Percentiles rank a stretch among this genome's conserved stretches.
These are phyloP conservation scores for Tetragonia tetragonoides DNA, from an alignment of 148 eudicot species.

Conservation along the genomic window DNA sequence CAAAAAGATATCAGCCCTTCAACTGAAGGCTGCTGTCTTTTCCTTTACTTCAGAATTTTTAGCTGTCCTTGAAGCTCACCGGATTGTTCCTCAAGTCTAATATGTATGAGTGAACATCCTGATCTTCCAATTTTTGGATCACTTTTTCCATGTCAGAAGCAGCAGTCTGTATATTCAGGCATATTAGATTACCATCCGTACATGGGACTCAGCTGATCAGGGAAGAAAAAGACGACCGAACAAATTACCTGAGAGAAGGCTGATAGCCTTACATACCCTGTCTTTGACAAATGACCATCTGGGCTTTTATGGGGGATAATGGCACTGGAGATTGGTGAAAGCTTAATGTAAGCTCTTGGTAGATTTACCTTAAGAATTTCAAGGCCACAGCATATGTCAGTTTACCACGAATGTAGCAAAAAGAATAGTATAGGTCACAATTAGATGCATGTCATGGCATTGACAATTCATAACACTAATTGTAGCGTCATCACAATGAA, in stretches of 20 bases:
- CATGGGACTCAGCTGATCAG: not conserved
- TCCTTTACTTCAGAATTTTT: not conserved
- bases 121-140: constrained; percentile 71
- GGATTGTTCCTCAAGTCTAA: constrained; percentile 91
- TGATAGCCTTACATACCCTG: constrained; percentile 74
- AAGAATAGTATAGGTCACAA: not conserved
- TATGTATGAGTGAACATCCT: constrained; percentile 86
- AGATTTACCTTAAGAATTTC: constrained; percentile 56
- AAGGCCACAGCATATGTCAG: not conserved
- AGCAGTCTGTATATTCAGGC: constrained; percentile 53
- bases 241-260: constrained; percentile 83
- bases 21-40: no score
- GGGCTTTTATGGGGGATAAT: constrained; percentile 75
- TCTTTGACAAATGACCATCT: constrained; percentile 69
- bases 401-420: not conserved
- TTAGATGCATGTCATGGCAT: not conserved
- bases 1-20: not conserved
- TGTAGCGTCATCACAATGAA: not conserved
- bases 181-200: not conserved
- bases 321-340: constrained; percentile 86
- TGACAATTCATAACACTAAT: not conserved
- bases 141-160: constrained; percentile 88
- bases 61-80: constrained; percentile 32
- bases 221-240: not conserved
- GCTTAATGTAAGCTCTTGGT: constrained; percentile 76